Conservation (phyloP, 306 rosid species). For the Rosa chinensis region DNA sequence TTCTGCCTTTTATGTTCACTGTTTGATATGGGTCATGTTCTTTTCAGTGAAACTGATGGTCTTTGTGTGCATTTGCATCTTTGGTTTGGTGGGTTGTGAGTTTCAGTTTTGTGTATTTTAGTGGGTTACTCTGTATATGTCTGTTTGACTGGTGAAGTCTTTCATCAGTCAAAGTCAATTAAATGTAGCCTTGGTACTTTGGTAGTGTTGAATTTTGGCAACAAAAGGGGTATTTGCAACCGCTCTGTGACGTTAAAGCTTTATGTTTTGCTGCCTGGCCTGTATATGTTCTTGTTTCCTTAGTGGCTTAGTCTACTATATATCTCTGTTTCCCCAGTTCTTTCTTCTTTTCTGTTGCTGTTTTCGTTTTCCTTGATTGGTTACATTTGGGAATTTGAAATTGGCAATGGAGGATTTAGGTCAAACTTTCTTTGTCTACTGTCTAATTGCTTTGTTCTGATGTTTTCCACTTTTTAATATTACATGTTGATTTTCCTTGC, state of each 20-base stretch:
- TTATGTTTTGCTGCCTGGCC: too few relatives aligned
- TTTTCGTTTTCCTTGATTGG: neutral
- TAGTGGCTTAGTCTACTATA: neutral
- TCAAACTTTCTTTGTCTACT: neutral
- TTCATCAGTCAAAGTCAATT: neutral
- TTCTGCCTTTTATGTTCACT: neutral
- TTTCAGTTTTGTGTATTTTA: neutral
- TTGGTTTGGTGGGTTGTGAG: neutral
- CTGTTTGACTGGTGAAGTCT: neutral
- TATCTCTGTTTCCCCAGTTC: neutral
- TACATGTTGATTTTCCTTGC: conserved; percentile 22
- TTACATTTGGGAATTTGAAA: neutral
- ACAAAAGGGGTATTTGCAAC: neutral
- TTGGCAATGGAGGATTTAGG: neutral
- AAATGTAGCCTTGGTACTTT: neutral
- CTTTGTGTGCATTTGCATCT: neutral
- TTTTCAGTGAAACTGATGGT: neutral
- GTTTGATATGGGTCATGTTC: neutral
- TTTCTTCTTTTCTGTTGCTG: neutral
- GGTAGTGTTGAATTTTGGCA: neutral
- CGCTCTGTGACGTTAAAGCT: neutral
- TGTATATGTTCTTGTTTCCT: neutral
- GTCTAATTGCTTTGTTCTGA: neutral
- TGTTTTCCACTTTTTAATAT: neutral
- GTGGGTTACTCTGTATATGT: neutral